These are phyloP conservation scores for Suillus tomentosus DNA, from an alignment of 768 basidiomycete genomes.

Conservation along the genomic window DNA sequence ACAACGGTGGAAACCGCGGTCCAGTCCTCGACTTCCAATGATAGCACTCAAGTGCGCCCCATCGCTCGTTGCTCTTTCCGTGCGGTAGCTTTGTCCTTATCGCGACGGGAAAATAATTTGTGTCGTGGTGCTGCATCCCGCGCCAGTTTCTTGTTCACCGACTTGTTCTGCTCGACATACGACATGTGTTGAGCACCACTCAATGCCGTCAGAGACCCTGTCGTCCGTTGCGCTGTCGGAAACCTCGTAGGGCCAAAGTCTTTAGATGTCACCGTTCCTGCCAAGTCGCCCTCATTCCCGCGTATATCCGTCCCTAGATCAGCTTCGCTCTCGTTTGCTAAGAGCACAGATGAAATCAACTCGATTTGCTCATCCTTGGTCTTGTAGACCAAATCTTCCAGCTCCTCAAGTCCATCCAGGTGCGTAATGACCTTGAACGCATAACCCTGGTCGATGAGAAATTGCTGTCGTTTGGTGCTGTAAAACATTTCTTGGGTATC, in stretches of 20 bases:
- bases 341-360: constrained; percentile 87
- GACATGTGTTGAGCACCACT: constrained; percentile 93
- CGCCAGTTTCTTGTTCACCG: constrained; percentile 80
- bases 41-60: constrained; percentile 27
- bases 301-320: constrained; percentile 85
- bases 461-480: constrained; percentile 98
- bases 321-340: constrained; percentile 89
- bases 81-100: constrained; percentile 66
- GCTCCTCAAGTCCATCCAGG: constrained; percentile 85
- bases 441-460: constrained; percentile 98
- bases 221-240: constrained; percentile 72
- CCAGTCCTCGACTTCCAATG: constrained; percentile 1
- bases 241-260: constrained; percentile 74
- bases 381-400: constrained; percentile 89
- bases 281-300: constrained; percentile 81
- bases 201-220: constrained; percentile 79
- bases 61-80: constrained; percentile 45
- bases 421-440: constrained; percentile 99
- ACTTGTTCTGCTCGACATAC: constrained; percentile 90
- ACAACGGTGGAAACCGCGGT: constrained; percentile 6
- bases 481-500: constrained; percentile 99
- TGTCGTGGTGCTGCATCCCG: constrained; percentile 56
- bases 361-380: constrained; percentile 95
- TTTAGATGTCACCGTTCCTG: constrained; percentile 84
- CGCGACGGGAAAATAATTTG: constrained; percentile 82